phyloP scores from a whole-genome alignment of 2,329 filamentous ascomycete species.

The Aureobasidium sp. region DNA sequence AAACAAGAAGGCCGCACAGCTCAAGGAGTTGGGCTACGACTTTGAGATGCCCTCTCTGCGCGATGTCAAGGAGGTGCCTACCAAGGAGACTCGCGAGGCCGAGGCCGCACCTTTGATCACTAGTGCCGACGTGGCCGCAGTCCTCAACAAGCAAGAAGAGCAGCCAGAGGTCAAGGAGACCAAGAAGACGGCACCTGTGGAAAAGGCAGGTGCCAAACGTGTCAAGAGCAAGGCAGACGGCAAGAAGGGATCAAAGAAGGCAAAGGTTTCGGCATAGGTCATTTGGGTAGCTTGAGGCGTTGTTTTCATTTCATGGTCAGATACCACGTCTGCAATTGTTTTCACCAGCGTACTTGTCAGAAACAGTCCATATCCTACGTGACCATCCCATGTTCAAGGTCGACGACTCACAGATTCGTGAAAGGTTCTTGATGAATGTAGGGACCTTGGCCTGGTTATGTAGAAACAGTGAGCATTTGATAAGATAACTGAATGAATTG shows the following conservation, averaged over 20 bases:
- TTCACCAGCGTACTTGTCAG: neutral
- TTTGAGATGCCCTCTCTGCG: constrained; percentile 69
- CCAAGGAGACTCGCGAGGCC: constrained; percentile 28
- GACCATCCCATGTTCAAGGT: neutral
- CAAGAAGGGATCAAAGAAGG: constrained; percentile 28
- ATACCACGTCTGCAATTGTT: constrained; percentile 2
- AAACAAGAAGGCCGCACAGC: constrained; percentile 58
- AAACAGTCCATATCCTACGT: neutral
- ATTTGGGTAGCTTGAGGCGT: neutral
- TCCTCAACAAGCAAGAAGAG: constrained; percentile 23
- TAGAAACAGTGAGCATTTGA: neutral
- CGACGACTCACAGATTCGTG: neutral
- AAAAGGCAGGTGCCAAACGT: constrained; percentile 24
- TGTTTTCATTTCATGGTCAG: constrained; percentile 3
- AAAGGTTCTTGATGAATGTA: no score
- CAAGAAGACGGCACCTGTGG: constrained; percentile 22
- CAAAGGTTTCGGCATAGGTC: constrained; percentile 17
- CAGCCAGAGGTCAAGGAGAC: constrained; percentile 22
- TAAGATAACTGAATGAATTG: neutral
- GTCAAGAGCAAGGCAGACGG: constrained; percentile 27
- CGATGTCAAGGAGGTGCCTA: constrained; percentile 46
- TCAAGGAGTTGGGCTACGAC: constrained; percentile 77
- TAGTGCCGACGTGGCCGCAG: constrained; percentile 26
- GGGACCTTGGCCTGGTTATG: neutral
- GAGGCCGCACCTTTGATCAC: constrained; percentile 26